A percentile compares a stretch with the other conserved stretches of the same genome.
Evolutionary conservation across 257 asterid genomes (phyloP).

Genomic region (Solanum sitiens): DNA sequence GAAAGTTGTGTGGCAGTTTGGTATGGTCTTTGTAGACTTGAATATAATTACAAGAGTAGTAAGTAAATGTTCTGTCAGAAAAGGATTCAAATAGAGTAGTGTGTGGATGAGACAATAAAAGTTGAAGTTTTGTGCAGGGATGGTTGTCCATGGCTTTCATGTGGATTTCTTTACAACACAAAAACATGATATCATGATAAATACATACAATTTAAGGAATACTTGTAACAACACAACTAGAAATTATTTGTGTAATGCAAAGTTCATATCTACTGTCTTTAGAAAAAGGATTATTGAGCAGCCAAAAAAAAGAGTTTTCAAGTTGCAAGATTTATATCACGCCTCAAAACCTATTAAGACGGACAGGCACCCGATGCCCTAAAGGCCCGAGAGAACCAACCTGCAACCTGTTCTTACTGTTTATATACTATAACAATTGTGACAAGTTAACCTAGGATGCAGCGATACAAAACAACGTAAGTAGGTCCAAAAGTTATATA

Average conservation of each 20-base stretch:
- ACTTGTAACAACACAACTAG: neutral
- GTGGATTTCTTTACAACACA: neutral
- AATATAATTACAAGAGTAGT: too few relatives aligned
- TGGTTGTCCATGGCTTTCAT: neutral
- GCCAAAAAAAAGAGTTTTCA: neutral
- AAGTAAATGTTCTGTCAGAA: neutral
- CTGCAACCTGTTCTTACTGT: too few relatives aligned
- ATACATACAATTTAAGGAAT: neutral
- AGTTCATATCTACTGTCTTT: too few relatives aligned
- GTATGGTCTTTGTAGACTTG: neutral
- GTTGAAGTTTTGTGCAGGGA: neutral
- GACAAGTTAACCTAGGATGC: too few relatives aligned
- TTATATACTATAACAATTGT: too few relatives aligned
- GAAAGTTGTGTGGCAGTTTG: neutral
- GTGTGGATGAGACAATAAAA: neutral
- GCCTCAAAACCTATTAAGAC: too few relatives aligned
- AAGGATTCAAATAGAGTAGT: neutral
- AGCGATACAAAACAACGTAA: too few relatives aligned
- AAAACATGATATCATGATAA: neutral
- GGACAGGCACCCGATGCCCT: too few relatives aligned
- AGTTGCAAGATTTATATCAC: neutral
- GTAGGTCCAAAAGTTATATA: too few relatives aligned
- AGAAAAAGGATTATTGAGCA: neutral
- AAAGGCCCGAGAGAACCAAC: too few relatives aligned
- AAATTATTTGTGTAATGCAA: neutral